Conservation (phyloP, 495 filamentous ascomycete species). For the Amphirosellinia nigrospora region DNA sequence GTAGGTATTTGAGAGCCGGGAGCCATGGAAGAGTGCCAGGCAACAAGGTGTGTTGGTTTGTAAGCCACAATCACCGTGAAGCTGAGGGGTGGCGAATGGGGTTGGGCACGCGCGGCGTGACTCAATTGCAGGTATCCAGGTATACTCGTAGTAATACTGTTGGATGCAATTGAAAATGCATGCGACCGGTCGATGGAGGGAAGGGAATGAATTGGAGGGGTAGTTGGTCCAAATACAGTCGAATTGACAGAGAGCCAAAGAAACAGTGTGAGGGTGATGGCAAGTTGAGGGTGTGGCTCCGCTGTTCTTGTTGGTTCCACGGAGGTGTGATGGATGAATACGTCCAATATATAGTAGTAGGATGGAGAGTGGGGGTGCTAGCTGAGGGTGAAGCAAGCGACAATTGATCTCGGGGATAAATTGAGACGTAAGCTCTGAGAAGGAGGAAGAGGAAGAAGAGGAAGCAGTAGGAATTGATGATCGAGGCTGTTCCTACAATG, state of each 20-base stretch:
- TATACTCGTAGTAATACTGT: not conserved
- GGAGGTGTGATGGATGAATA: slow-evolving; percentile 26
- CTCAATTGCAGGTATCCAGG: slow-evolving; percentile 17
- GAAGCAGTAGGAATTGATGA: not conserved
- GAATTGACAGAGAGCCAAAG: not conserved
- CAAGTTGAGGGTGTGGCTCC: not conserved
- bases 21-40: slow-evolving; percentile 25
- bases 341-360: not conserved
- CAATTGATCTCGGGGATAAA: not conserved
- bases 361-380: not conserved
- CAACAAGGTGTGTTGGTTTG: slow-evolving; percentile 35
- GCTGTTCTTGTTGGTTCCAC: slow-evolving; percentile 5
- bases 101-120: slow-evolving; percentile 15
- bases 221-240: not conserved
- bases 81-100: slow-evolving; percentile 34
- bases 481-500: not conserved
- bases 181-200: not conserved
- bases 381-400: not conserved
- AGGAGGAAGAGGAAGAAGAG: not conserved
- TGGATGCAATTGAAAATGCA: slow-evolving; percentile 27
- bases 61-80: slow-evolving; percentile 36
- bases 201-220: not conserved
- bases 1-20: slow-evolving; percentile 18
- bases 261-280: not conserved
- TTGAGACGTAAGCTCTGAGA: not conserved